phyloP scores from a whole-genome alignment of 2,329 filamentous ascomycete species.

The Neocucurbitaria cava region DNA sequence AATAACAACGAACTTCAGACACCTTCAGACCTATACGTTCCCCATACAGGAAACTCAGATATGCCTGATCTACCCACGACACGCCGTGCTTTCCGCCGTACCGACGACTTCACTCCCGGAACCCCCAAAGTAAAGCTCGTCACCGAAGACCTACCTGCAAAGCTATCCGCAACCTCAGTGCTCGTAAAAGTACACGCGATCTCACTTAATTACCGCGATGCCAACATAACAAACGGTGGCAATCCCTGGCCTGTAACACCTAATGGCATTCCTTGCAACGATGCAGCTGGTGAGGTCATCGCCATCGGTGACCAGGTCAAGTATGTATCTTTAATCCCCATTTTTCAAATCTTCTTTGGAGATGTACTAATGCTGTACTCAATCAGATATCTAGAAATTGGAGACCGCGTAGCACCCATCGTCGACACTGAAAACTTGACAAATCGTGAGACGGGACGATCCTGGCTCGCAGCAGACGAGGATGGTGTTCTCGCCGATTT shows the following conservation, averaged over 20 bases:
- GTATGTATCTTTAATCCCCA: neutral
- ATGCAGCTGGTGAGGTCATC: conserved; percentile 23
- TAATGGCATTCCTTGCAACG: conserved; percentile 19
- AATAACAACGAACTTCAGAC: neutral
- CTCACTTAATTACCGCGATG: conserved; percentile 25
- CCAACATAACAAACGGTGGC: conserved; percentile 12
- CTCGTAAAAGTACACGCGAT: conserved; percentile 21
- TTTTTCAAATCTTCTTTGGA: neutral
- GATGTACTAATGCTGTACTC: neutral
- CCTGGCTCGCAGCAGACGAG: neutral
- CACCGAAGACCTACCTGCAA: conserved; percentile 2
- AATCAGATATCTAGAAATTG: neutral
- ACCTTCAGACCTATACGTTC: too few species aligned
- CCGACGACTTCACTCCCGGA: conserved; percentile 2
- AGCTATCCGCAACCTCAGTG: conserved; percentile 10
- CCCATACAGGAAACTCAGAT: neutral
- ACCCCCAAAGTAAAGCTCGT: conserved; percentile 6
- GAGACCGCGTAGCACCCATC: neutral
- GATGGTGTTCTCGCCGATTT: neutral
- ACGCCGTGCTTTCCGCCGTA: conserved; percentile 8
- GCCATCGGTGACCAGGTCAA: conserved; percentile 8
- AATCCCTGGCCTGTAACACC: conserved; percentile 12
- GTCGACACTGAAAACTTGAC: neutral
- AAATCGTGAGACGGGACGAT: neutral
- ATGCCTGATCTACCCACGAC: conserved; percentile 3